phyloP scores from a whole-genome alignment of 495 filamentous ascomycete species.

The Evernia prunastri region DNA sequence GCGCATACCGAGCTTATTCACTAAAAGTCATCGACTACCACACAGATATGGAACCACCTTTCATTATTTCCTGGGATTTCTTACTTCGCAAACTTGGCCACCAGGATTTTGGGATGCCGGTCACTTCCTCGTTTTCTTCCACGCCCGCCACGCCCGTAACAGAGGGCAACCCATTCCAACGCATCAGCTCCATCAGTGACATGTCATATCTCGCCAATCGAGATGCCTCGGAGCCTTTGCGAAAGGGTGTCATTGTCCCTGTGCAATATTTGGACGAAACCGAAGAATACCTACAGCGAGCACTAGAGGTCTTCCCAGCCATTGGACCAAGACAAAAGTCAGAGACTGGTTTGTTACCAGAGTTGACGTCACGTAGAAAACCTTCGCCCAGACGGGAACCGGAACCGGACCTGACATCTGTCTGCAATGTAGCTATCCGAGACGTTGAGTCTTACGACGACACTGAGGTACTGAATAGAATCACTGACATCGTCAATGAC shows the following conservation, averaged over 20 bases:
- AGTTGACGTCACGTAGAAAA: constrained; percentile 65
- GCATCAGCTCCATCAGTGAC: constrained; percentile 90
- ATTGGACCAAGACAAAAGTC: constrained; percentile 40
- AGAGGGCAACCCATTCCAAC: constrained; percentile 56
- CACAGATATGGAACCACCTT: constrained; percentile 67
- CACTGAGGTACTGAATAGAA: constrained; percentile 66
- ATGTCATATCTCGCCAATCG: constrained; percentile 77
- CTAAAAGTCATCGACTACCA: constrained; percentile 85
- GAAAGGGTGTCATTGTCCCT: constrained; percentile 91
- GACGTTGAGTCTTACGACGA: constrained; percentile 87
- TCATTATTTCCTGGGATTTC: constrained; percentile 91
- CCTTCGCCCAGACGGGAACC: constrained; percentile 39
- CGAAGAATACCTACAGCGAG: constrained; percentile 74
- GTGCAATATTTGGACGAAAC: constrained; percentile 89
- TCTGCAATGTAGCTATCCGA: constrained; percentile 84
- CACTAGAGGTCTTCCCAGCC: constrained; percentile 72
- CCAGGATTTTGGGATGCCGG: constrained; percentile 74
- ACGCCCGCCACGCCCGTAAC: constrained; percentile 76
- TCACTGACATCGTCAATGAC: constrained; percentile 67
- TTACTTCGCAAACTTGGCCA: constrained; percentile 83
- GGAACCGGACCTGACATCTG: constrained; percentile 65
- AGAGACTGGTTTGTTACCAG: constrained; percentile 56
- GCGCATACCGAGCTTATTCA: constrained; percentile 92
- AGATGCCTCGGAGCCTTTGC: constrained; percentile 63
- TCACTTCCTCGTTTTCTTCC: constrained; percentile 69